Evolutionary conservation across 768 basidiomycete species (phyloP).

Genomic region (Baorangia bicolor): DNA sequence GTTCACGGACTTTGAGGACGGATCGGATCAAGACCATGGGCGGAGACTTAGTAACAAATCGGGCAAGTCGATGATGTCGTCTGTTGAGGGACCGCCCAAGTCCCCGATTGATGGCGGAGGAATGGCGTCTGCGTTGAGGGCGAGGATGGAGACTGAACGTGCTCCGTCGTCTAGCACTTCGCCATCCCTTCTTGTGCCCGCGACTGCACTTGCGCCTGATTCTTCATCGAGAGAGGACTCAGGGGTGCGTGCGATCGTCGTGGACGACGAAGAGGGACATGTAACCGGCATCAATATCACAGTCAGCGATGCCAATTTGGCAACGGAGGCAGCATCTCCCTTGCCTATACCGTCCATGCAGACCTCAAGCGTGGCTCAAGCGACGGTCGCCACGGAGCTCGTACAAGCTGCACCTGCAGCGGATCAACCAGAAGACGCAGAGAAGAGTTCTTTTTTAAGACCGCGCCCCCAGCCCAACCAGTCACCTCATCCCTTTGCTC

Average conservation of each 20-base stretch:
- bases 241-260: constrained; percentile 9
- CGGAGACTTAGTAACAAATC: constrained; percentile 18
- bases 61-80: constrained; percentile 15
- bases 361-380: constrained; percentile 9
- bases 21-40: constrained; percentile 23
- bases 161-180: not conserved
- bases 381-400: constrained; percentile 18
- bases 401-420: constrained; percentile 2
- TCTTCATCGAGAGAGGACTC: not conserved
- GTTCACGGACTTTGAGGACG: constrained; percentile 31
- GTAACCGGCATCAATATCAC: constrained; percentile 6
- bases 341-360: constrained; percentile 5
- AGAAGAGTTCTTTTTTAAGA: constrained; percentile 26
- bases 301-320: constrained; percentile 1
- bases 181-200: not conserved
- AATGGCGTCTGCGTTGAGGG: constrained; percentile 16
- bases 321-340: constrained; percentile 13
- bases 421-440: constrained; percentile 4
- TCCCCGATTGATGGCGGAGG: constrained; percentile 16
- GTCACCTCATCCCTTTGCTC: constrained; percentile 27
- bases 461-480: constrained; percentile 21
- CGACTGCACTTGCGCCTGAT: not conserved
- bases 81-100: constrained; percentile 12
- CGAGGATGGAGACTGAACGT: constrained; percentile 15
- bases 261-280: constrained; percentile 16